These are phyloP conservation scores for Picea sitchensis DNA, from an alignment of 75 land plant species.

Conservation along the genomic window DNA sequence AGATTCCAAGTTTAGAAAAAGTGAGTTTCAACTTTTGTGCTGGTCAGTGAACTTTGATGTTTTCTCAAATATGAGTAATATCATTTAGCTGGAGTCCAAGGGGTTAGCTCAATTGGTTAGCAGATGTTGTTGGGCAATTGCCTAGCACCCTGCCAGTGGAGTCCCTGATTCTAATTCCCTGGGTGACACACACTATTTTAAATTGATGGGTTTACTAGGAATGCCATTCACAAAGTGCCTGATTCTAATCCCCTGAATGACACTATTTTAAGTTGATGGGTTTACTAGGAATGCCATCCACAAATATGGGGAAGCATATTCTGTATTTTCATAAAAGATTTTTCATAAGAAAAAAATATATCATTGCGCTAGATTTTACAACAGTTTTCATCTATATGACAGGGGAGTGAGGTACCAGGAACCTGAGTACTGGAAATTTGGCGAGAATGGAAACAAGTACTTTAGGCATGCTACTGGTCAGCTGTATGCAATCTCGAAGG, in stretches of 20 bases:
- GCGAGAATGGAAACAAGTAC: slow-evolving; percentile 83
- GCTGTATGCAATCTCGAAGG: slow-evolving; percentile 78
- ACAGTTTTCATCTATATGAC: not conserved
- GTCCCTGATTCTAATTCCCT: too few relatives aligned
- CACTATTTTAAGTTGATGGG: too few relatives aligned
- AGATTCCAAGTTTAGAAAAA: not conserved
- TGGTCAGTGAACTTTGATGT: not conserved
- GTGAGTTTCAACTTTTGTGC: not conserved
- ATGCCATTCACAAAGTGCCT: too few relatives aligned
- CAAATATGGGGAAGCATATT: not conserved
- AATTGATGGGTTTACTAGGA: too few relatives aligned
- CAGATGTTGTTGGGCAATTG: too few relatives aligned
- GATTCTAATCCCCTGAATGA: too few relatives aligned
- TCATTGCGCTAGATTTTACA: not conserved
- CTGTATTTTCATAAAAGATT: not conserved
- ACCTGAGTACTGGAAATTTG: slow-evolving; percentile 90
- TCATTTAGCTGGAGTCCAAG: not conserved
- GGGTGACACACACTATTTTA: too few relatives aligned
- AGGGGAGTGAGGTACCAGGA: slow-evolving; percentile 75
- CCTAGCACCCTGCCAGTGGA: too few relatives aligned
- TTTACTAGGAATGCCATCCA: not conserved
- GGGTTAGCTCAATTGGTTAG: too few relatives aligned
- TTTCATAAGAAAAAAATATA: not conserved
- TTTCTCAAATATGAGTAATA: too few relatives aligned
- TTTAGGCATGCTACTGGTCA: slow-evolving; percentile 93